Evolutionary conservation across 2,329 filamentous ascomycete species (phyloP).

Genomic region (Onygenales sp.): DNA sequence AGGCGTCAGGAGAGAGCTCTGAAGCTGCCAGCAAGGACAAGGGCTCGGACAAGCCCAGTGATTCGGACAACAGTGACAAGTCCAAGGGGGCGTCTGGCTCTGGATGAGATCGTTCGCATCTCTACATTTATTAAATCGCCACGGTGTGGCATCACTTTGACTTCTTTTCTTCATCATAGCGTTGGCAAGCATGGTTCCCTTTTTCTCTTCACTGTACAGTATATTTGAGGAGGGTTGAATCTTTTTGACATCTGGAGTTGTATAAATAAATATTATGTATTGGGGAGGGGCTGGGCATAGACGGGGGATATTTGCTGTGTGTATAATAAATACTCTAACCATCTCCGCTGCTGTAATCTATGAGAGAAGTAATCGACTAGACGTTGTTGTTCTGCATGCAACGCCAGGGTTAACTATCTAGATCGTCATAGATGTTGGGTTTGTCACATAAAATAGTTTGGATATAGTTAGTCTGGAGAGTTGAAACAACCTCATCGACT

Average conservation of each 20-base stretch:
- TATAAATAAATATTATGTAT: conserved; percentile 1
- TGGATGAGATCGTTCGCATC: conserved; percentile 16
- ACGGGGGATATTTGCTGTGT: not conserved
- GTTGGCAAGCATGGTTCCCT: conserved; percentile 25
- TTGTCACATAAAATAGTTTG: too few species aligned
- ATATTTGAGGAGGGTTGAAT: not conserved
- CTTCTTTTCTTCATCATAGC: conserved; percentile 23
- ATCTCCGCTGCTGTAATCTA: too few species aligned
- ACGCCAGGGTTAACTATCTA: too few species aligned
- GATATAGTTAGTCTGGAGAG: too few species aligned
- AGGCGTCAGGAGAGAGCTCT: conserved; percentile 17
- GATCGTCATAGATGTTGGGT: too few species aligned
- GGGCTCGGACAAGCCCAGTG: conserved; percentile 14
- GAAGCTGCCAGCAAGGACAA: conserved; percentile 21
- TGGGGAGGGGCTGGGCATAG: not conserved
- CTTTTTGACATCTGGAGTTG: conserved; percentile 1
- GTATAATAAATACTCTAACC: not conserved
- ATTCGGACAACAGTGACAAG: conserved; percentile 18
- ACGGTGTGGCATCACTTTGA: not conserved
- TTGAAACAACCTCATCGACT: too few species aligned
- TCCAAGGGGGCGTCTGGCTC: conserved; percentile 32
- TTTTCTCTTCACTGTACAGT: conserved; percentile 4
- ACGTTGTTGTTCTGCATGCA: too few species aligned
- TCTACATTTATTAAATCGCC: not conserved
- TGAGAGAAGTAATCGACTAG: too few species aligned